Percentiles rank a stretch among this genome's conserved stretches.
phyloP scores from a whole-genome alignment of 495 filamentous ascomycete genomes.

The Hamigera avellanea region DNA sequence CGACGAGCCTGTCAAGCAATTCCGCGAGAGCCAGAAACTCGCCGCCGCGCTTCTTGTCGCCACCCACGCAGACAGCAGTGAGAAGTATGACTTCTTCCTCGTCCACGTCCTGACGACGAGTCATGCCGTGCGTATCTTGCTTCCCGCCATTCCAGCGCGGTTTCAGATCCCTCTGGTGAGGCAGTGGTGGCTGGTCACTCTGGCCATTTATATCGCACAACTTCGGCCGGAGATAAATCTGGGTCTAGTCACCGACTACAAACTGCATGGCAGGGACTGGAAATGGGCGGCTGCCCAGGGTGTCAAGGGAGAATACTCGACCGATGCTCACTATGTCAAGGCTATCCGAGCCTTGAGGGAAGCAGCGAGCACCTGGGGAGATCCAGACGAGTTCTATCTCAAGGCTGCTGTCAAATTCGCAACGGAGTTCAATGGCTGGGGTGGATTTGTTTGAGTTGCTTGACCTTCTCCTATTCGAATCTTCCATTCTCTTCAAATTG shows the following conservation, averaged over 20 bases:
- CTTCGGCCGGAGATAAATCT: conserved; percentile 58
- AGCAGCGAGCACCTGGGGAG: conserved; percentile 70
- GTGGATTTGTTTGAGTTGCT: conserved; percentile 33
- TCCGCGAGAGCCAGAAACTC: conserved; percentile 65
- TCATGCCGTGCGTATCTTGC: conserved; percentile 75
- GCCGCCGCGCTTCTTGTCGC: conserved; percentile 62
- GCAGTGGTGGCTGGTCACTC: conserved; percentile 79
- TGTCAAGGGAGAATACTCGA: conserved; percentile 48
- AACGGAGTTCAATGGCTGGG: conserved; percentile 71
- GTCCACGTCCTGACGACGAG: conserved; percentile 72
- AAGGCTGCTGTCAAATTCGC: conserved; percentile 70
- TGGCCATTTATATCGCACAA: conserved; percentile 67
- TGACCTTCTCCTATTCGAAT: not conserved
- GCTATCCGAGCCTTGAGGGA: conserved; percentile 64
- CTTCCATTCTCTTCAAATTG: not conserved
- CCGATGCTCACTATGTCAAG: conserved; percentile 79
- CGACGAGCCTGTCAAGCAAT: conserved; percentile 51
- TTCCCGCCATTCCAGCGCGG: conserved; percentile 63
- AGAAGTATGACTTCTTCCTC: conserved; percentile 72
- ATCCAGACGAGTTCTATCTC: conserved; percentile 63
- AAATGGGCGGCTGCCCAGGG: conserved; percentile 59
- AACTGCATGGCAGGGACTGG: conserved; percentile 59
- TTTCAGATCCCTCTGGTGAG: conserved; percentile 62
- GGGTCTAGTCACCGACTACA: conserved; percentile 47
- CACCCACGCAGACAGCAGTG: conserved; percentile 27